Conservation (phyloP, 2,329 filamentous ascomycete species). For the Aspergillus sojae region DNA sequence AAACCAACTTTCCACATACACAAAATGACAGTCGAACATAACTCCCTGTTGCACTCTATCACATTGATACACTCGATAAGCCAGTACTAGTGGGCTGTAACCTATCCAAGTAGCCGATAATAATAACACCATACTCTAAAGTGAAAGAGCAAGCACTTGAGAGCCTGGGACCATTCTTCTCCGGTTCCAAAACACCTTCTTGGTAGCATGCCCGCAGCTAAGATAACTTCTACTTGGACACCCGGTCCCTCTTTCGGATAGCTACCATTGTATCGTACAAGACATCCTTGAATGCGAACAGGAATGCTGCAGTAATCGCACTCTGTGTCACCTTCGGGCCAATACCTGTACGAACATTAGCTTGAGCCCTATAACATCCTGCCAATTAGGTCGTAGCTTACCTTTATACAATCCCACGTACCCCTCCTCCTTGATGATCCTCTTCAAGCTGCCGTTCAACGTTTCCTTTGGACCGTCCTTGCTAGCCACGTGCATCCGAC, state of each 20-base stretch:
- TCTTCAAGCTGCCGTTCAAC: constrained; percentile 74
- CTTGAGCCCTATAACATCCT: background rate
- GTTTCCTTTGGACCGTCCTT: constrained; percentile 76
- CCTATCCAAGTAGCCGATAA: background rate
- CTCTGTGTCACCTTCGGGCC: constrained; percentile 96
- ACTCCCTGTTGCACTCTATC: background rate
- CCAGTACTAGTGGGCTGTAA: background rate
- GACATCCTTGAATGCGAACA: constrained; percentile 98
- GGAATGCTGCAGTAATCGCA: constrained; percentile 90
- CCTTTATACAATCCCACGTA: constrained; percentile 90
- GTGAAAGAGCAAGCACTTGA: background rate
- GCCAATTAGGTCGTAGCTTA: constrained; percentile 47
- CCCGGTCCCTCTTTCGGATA: constrained; percentile 33
- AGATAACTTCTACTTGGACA: constrained; percentile 33
- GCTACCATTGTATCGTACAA: constrained; percentile 68
- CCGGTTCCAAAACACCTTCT: too few relatives aligned
- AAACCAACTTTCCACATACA: background rate
- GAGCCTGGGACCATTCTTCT: background rate
- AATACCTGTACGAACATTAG: constrained; percentile 65
- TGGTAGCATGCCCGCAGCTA: too few relatives aligned
- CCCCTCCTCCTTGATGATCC: constrained; percentile 87
- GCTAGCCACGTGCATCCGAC: constrained; percentile 89
- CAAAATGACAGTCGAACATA: background rate
- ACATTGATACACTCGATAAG: background rate
- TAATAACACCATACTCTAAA: background rate